Evolutionary conservation across 345 rosid genomes (phyloP).

Genomic region (Ailanthus altissimus): DNA sequence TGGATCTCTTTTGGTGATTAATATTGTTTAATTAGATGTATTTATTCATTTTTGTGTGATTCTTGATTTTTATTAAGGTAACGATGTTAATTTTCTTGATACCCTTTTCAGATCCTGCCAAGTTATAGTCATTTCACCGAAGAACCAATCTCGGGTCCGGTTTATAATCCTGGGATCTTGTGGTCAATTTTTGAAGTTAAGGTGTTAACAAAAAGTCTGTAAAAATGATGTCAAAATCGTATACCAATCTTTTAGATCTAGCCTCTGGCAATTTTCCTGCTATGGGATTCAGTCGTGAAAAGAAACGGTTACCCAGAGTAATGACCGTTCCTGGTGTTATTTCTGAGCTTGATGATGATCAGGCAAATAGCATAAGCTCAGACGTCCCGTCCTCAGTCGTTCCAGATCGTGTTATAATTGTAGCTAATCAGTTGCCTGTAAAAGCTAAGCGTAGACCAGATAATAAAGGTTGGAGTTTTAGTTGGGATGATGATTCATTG

Average conservation of each 20-base stretch:
- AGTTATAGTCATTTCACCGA: conserved; percentile 19
- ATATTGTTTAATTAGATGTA: conserved; percentile 20
- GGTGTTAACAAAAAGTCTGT: conserved; percentile 22
- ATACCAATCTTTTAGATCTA: conserved; percentile 80
- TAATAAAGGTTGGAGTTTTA: conserved; percentile 74
- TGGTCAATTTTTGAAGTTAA: conserved; percentile 23
- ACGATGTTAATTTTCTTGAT: conserved; percentile 27
- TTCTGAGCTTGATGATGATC: conserved; percentile 82
- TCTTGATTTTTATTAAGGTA: conserved; percentile 12
- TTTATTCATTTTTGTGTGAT: conserved; percentile 13
- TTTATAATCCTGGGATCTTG: conserved; percentile 36
- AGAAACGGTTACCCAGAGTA: conserved; percentile 63
- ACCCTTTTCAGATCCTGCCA: conserved; percentile 46
- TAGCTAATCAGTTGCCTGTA: conserved; percentile 70
- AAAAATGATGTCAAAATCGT: conserved; percentile 69
- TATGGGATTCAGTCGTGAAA: conserved; percentile 56
- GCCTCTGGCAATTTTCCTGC: conserved; percentile 75
- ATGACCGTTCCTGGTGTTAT: conserved; percentile 78
- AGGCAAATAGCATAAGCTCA: conserved; percentile 61
- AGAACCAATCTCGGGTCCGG: conserved; percentile 21
- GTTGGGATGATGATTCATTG: conserved; percentile 76
- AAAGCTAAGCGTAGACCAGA: conserved; percentile 79
- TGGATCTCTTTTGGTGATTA: conserved; percentile 28
- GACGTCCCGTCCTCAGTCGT: conserved; percentile 61
- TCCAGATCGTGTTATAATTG: conserved; percentile 71